A percentile compares a stretch with the other conserved stretches of the same genome.
These are phyloP conservation scores for Volutella citrinella DNA, from an alignment of 2,329 filamentous ascomycete species.

Conservation along the genomic window DNA sequence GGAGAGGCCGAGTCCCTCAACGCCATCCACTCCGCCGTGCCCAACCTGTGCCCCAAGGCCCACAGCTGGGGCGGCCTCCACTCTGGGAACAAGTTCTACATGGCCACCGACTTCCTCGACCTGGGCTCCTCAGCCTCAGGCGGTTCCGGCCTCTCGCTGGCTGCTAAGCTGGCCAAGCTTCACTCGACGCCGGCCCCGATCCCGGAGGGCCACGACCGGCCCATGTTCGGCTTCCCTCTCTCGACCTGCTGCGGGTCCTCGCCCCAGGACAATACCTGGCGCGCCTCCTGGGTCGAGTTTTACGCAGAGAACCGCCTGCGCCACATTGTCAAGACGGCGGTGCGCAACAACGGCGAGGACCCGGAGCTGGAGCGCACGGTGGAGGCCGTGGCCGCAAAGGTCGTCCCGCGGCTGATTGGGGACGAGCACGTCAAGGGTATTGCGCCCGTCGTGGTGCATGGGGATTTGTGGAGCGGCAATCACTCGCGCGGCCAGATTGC, in stretches of 20 bases:
- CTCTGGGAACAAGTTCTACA: slow-evolving; percentile 51
- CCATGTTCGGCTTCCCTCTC: slow-evolving; percentile 79
- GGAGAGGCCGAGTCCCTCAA: slow-evolving; percentile 84
- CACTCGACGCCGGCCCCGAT: slow-evolving; percentile 73
- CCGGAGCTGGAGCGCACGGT: slow-evolving; percentile 59
- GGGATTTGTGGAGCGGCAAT: slow-evolving; percentile 93
- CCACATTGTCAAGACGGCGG: slow-evolving; percentile 57
- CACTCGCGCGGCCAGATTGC: slow-evolving; percentile 64
- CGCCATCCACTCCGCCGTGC: slow-evolving; percentile 70
- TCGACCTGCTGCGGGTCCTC: slow-evolving; percentile 86
- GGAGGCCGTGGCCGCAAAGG: slow-evolving; percentile 57
- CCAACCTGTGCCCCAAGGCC: slow-evolving; percentile 71
- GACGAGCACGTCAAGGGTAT: slow-evolving; percentile 63
- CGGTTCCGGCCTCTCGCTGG: slow-evolving; percentile 57
- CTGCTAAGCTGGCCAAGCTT: slow-evolving; percentile 72
- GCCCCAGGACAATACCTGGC: slow-evolving; percentile 74
- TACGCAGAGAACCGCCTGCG: slow-evolving; percentile 75
- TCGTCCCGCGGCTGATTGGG: slow-evolving; percentile 75
- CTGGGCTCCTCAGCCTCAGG: slow-evolving; percentile 44
- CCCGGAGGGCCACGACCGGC: slow-evolving; percentile 54
- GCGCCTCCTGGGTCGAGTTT: slow-evolving; percentile 77
- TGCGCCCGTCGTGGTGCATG: slow-evolving; percentile 79
- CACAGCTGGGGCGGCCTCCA: slow-evolving; percentile 66
- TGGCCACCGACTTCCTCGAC: slow-evolving; percentile 79
- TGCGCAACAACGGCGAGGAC: slow-evolving; percentile 63